A percentile compares a stretch with the other conserved stretches of the same genome.
These are phyloP conservation scores for Erucastrum elatum DNA, from an alignment of 345 rosid genomes.

Conservation along the genomic window DNA sequence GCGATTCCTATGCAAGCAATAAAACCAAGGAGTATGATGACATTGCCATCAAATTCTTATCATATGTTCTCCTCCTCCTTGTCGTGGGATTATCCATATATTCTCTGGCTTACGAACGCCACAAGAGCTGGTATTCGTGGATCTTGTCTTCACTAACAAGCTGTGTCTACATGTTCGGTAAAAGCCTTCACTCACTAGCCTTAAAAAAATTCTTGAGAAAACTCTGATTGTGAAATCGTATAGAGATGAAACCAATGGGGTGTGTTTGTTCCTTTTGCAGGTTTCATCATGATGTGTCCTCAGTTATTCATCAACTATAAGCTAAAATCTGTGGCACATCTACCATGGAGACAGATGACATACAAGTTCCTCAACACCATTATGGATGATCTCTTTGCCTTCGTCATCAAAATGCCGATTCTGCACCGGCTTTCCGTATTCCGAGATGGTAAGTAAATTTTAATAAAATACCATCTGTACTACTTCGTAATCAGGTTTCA, in stretches of 20 bases:
- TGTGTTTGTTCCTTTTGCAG: constrained; percentile 39
- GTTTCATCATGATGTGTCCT: constrained; percentile 99
- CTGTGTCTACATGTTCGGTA: constrained; percentile 99
- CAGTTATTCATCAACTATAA: constrained; percentile 96
- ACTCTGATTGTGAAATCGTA: background rate
- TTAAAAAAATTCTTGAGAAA: background rate
- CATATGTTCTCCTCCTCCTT: constrained; percentile 90
- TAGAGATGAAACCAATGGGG: background rate
- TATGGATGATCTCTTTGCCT: constrained; percentile 98
- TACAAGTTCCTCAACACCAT: constrained; percentile 98
- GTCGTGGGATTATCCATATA: constrained; percentile 73
- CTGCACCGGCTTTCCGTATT: constrained; percentile 93
- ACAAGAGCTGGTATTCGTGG: constrained; percentile 99
- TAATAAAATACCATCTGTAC: background rate
- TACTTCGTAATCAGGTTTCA: constrained; percentile 1
- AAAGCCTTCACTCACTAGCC: constrained; percentile 32
- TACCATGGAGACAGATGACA: constrained; percentile 99
- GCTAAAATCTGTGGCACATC: constrained; percentile 92
- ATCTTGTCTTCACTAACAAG: constrained; percentile 91
- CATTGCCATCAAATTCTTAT: constrained; percentile 91
- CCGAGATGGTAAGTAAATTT: constrained; percentile 74
- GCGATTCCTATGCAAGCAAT: constrained; percentile 88
- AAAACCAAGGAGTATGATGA: constrained; percentile 99
- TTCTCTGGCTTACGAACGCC: constrained; percentile 91
- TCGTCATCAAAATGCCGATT: constrained; percentile 96